phyloP scores from a whole-genome alignment of 345 rosid species.

The Hevea brasiliensis region DNA sequence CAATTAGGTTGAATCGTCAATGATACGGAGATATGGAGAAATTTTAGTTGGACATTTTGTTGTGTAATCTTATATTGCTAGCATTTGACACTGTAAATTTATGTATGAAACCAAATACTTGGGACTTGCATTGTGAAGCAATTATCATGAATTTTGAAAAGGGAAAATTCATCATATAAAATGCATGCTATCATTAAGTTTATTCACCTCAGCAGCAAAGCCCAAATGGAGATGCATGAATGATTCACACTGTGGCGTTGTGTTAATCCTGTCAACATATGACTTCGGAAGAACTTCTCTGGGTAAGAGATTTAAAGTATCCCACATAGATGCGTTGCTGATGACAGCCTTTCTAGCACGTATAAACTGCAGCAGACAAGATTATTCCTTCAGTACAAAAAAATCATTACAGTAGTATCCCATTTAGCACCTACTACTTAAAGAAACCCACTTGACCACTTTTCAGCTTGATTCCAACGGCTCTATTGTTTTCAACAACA shows the following conservation, averaged over 20 bases:
- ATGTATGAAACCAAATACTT: neutral
- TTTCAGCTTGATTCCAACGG: slow-evolving; percentile 76
- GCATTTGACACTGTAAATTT: too few relatives aligned
- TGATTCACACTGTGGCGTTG: slow-evolving; percentile 81
- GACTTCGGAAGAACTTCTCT: slow-evolving; percentile 61
- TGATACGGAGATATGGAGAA: too few relatives aligned
- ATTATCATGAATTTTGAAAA: neutral
- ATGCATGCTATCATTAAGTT: neutral
- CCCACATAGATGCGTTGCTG: slow-evolving; percentile 97
- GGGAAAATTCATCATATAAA: neutral
- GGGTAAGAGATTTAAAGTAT: slow-evolving; percentile 68
- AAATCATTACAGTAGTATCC: neutral
- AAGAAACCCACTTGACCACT: slow-evolving; percentile 68
- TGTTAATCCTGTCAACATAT: slow-evolving; percentile 47
- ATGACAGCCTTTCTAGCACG: slow-evolving; percentile 86
- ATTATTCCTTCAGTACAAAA: neutral
- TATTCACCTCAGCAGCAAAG: slow-evolving; percentile 67
- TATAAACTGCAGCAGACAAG: slow-evolving; percentile 52
- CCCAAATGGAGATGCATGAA: slow-evolving; percentile 99
- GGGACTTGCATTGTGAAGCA: neutral
- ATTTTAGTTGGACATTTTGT: too few relatives aligned
- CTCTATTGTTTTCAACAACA: slow-evolving; percentile 69
- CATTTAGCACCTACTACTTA: neutral
- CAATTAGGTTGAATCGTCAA: too few relatives aligned
- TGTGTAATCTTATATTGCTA: too few relatives aligned